phyloP scores from a whole-genome alignment of 1,139 yeast genomes.

The Yamadazyma diospyri region DNA sequence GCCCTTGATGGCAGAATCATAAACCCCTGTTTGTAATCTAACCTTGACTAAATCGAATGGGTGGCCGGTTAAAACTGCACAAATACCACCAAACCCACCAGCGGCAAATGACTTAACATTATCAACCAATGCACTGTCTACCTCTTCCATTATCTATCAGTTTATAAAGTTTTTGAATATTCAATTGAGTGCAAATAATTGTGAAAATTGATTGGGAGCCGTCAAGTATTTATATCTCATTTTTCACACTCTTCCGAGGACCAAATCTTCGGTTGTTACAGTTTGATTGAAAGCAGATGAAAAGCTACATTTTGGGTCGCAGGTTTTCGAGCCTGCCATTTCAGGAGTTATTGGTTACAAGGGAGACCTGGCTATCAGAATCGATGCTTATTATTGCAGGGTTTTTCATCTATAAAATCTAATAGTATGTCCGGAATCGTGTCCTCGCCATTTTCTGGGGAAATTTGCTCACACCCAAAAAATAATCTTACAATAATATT shows the following conservation, averaged over 20 bases:
- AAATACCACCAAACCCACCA: conserved; percentile 69
- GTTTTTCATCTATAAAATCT: too few species aligned
- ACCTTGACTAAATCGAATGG: conserved; percentile 95
- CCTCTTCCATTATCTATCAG: conserved; percentile 37
- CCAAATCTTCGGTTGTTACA: conserved; percentile 2
- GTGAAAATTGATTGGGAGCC: conserved; percentile 1
- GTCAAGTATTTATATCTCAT: conserved; percentile 3
- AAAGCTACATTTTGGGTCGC: too few species aligned
- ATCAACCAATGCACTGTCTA: conserved; percentile 45
- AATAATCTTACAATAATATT: too few species aligned
- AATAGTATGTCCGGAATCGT: too few species aligned
- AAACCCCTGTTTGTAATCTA: conserved; percentile 76
- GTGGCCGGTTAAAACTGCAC: conserved; percentile 81
- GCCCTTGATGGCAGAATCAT: conserved; percentile 60
- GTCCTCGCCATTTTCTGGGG: conserved; percentile 7
- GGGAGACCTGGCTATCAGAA: too few species aligned
- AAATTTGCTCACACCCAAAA: conserved; percentile 1
- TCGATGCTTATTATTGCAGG: too few species aligned
- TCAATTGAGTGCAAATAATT: not conserved
- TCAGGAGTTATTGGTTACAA: too few species aligned
- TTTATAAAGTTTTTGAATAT: conserved; percentile 1
- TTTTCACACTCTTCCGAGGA: conserved; percentile 6
- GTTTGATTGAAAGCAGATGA: too few species aligned
- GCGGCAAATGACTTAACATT: conserved; percentile 78
- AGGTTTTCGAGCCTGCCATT: too few species aligned